A percentile compares a stretch with the other conserved stretches of the same genome.
Evolutionary conservation across 1,284 basidiomycete genomes (phyloP).

Genomic region (Moesziomyces sp.): DNA sequence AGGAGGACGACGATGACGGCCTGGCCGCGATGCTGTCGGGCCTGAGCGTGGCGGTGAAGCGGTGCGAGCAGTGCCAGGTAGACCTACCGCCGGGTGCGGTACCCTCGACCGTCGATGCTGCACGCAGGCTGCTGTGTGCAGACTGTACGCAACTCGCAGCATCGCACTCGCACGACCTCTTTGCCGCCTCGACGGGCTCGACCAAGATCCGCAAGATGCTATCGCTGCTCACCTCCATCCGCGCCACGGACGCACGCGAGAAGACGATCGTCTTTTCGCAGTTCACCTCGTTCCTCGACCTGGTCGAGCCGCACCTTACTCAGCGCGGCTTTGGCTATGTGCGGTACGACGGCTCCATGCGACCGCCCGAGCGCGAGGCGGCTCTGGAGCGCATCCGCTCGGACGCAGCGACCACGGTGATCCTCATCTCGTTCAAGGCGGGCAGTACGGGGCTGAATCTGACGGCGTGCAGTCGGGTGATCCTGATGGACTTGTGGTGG

Average conservation of each 20-base stretch:
- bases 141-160: constrained; percentile 44
- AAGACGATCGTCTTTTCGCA: constrained; percentile 86
- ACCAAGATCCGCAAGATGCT: constrained; percentile 89
- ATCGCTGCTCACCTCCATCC: constrained; percentile 77
- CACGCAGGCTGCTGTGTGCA: constrained; percentile 41
- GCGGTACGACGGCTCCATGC: constrained; percentile 89
- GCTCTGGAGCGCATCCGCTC: constrained; percentile 80
- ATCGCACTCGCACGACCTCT: constrained; percentile 25
- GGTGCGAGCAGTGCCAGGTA: constrained; percentile 55
- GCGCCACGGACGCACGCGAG: constrained; percentile 73
- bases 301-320: constrained; percentile 84
- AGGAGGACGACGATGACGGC: constrained; percentile 72
- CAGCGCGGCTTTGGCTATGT: constrained; percentile 78
- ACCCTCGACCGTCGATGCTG: background rate
- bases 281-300: constrained; percentile 89
- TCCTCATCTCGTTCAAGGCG: constrained; percentile 96
- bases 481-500: constrained; percentile 95
- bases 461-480: constrained; percentile 92
- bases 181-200: constrained; percentile 70
- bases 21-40: constrained; percentile 80
- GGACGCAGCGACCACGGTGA: constrained; percentile 75
- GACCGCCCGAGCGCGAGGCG: constrained; percentile 78
- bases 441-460: constrained; percentile 94
- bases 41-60: constrained; percentile 71
- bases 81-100: constrained; percentile 10